A percentile compares a stretch with the other conserved stretches of the same genome.
Evolutionary conservation across 2,329 filamentous ascomycete genomes (phyloP).

Genomic region (Metarhizium rileyi): DNA sequence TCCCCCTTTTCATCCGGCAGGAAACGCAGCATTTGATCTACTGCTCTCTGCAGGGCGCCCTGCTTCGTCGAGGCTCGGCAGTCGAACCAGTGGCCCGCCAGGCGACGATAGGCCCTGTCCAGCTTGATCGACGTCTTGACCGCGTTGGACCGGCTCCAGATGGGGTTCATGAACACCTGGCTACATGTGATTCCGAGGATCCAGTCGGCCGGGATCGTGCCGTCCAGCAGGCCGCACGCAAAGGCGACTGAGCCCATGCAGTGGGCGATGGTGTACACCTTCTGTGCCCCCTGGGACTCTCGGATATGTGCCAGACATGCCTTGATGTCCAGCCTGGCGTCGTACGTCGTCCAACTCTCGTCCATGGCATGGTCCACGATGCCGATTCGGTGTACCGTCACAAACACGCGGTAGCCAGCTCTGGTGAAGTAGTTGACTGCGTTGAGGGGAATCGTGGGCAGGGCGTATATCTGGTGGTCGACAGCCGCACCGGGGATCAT

Average conservation of each 20-base stretch:
- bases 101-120: slow-evolving; percentile 36
- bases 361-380: slow-evolving; percentile 35
- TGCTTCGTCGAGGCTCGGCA: slow-evolving; percentile 36
- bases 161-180: slow-evolving; percentile 55
- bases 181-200: slow-evolving; percentile 47
- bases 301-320: slow-evolving; percentile 47
- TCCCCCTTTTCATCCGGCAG: slow-evolving; percentile 45
- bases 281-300: slow-evolving; percentile 21
- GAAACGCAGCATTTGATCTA: slow-evolving; percentile 49
- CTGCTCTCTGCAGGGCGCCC: slow-evolving; percentile 34
- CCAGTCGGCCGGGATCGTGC: slow-evolving; percentile 47
- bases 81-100: slow-evolving; percentile 46
- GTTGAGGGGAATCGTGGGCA: slow-evolving; percentile 54
- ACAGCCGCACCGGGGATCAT: slow-evolving; percentile 55
- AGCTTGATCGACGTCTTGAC: slow-evolving; percentile 43
- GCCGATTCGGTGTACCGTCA: slow-evolving; percentile 49
- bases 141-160: slow-evolving; percentile 46
- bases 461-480: slow-evolving; percentile 52
- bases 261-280: slow-evolving; percentile 49
- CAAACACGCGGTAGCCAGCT: slow-evolving; percentile 50
- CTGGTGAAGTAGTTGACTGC: slow-evolving; percentile 52
- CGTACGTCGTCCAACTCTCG: slow-evolving; percentile 47
- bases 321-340: slow-evolving; percentile 48
- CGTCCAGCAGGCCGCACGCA: slow-evolving; percentile 49
- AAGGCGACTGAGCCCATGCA: slow-evolving; percentile 55